Percentiles rank a stretch among this genome's conserved stretches.
phyloP scores from a whole-genome alignment of 108 stramenopile genomes.

The Fistulifera pelliculosa region DNA sequence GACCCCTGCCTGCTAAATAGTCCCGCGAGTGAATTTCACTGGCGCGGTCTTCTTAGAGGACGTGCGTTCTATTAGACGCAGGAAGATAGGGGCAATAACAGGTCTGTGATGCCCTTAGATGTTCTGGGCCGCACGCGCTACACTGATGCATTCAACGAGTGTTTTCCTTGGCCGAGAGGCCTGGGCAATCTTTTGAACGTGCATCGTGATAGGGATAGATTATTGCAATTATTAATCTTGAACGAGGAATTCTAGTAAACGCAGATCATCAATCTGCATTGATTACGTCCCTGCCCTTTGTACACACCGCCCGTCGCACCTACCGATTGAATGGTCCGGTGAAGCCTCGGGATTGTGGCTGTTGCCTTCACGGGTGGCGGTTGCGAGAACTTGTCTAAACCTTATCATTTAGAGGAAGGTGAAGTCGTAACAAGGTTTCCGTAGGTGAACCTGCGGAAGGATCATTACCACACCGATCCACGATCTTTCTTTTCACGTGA shows the following conservation, averaged over 20 bases:
- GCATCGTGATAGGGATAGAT: constrained; percentile 99
- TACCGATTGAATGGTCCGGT: constrained; percentile 98
- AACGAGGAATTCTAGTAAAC: constrained; percentile 99
- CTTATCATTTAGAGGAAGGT: constrained; percentile 94
- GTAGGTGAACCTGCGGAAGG: constrained; percentile 99
- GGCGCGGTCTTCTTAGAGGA: constrained; percentile 90
- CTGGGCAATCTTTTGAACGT: constrained; percentile 95
- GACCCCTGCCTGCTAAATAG: constrained; percentile 97
- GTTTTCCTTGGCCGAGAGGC: constrained; percentile 85
- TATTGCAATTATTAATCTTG: constrained; percentile 99
- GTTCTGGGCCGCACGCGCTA: constrained; percentile 98
- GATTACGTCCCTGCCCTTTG: constrained; percentile 48
- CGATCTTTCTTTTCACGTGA: constrained; percentile 32
- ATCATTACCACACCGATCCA: constrained; percentile 90
- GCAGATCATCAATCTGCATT: constrained; percentile 92
- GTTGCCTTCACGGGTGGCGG: constrained; percentile 57
- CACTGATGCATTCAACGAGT: constrained; percentile 95
- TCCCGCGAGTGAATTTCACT: constrained; percentile 50
- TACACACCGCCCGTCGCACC: constrained; percentile 99
- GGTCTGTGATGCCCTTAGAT: constrained; percentile 99
- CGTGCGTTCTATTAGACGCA: constrained; percentile 84
- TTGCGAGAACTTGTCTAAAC: constrained; percentile 80
- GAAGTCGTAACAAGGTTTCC: constrained; percentile 99
- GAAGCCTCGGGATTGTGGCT: constrained; percentile 88
- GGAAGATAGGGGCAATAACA: constrained; percentile 97